Percentiles rank a stretch among this genome's conserved stretches.
phyloP scores from a whole-genome alignment of 2,329 filamentous ascomycete genomes.

The Exophiala aquamarina region DNA sequence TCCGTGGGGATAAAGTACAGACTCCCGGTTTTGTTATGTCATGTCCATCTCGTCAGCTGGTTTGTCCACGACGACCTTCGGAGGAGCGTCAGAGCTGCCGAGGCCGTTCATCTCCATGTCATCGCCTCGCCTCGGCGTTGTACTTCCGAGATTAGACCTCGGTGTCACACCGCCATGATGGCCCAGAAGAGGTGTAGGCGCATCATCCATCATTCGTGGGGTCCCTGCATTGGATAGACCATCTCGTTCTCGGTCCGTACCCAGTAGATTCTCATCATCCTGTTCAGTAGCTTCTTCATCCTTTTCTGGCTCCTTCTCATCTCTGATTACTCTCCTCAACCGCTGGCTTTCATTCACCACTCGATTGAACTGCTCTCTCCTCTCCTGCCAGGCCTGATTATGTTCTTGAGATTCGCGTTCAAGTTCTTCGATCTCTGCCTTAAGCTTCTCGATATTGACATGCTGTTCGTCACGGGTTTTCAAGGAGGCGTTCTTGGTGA shows the following conservation, averaged over 20 bases:
- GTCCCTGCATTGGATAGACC: slow-evolving; percentile 50
- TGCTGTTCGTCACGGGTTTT: slow-evolving; percentile 82
- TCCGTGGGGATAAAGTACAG: too few species aligned
- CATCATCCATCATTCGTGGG: slow-evolving; percentile 51
- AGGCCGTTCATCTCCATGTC: slow-evolving; percentile 63
- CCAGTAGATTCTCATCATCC: slow-evolving; percentile 56
- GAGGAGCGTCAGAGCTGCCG: slow-evolving; percentile 40
- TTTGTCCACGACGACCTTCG: slow-evolving; percentile 21
- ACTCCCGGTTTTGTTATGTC: background rate
- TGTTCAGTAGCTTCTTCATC: slow-evolving; percentile 82
- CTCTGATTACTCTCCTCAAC: slow-evolving; percentile 79
- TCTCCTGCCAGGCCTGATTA: slow-evolving; percentile 77
- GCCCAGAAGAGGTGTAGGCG: slow-evolving; percentile 35
- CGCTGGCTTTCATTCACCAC: slow-evolving; percentile 92
- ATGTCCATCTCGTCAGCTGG: slow-evolving; percentile 19
- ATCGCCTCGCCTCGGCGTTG: slow-evolving; percentile 53
- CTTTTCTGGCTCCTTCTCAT: slow-evolving; percentile 65
- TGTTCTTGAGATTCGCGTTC: slow-evolving; percentile 82
- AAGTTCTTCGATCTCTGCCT: slow-evolving; percentile 84
- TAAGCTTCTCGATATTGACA: slow-evolving; percentile 73
- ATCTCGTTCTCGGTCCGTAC: slow-evolving; percentile 34
- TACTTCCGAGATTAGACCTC: slow-evolving; percentile 32
- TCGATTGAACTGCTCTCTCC: slow-evolving; percentile 79
- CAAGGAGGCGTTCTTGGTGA: slow-evolving; percentile 76
- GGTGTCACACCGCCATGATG: slow-evolving; percentile 31